Conservation (phyloP, 352 stramenopile species). For the Globisporangium perplexum region DNA sequence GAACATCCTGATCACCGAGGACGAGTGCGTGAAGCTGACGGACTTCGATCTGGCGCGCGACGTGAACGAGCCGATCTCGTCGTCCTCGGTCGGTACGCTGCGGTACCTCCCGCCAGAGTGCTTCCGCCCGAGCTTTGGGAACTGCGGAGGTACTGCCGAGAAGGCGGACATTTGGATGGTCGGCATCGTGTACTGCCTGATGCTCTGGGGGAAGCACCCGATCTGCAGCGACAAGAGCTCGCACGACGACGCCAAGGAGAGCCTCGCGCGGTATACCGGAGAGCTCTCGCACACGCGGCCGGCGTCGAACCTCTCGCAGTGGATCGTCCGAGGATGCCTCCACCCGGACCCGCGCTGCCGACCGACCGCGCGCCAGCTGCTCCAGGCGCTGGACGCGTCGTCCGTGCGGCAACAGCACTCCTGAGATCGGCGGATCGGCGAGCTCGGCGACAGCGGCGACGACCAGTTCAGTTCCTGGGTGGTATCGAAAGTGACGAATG, state of each 20-base stretch:
- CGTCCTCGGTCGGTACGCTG: slow-evolving; percentile 63
- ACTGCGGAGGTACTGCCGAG: slow-evolving; percentile 61
- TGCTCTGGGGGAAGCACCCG: slow-evolving; percentile 73
- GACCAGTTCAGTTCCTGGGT: not conserved
- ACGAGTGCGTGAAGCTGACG: slow-evolving; percentile 87
- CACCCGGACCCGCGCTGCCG: slow-evolving; percentile 59
- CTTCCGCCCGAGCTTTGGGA: slow-evolving; percentile 46
- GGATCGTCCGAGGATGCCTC: slow-evolving; percentile 66
- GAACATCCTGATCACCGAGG: slow-evolving; percentile 93
- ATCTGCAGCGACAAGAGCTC: slow-evolving; percentile 58
- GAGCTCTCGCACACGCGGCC: slow-evolving; percentile 25
- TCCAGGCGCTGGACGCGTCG: slow-evolving; percentile 44
- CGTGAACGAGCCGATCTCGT: slow-evolving; percentile 45
- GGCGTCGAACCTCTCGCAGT: slow-evolving; percentile 50
- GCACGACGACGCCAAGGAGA: slow-evolving; percentile 33
- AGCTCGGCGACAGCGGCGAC: not conserved
- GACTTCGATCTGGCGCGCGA: slow-evolving; percentile 87
- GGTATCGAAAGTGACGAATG: not conserved
- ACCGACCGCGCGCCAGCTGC: slow-evolving; percentile 51
- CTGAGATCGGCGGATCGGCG: not conserved
- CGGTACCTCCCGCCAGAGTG: slow-evolving; percentile 74
- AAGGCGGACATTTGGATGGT: slow-evolving; percentile 85
- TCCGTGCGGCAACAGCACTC: slow-evolving; percentile 11
- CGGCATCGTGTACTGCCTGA: slow-evolving; percentile 69
- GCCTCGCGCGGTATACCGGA: slow-evolving; percentile 23